A percentile compares a stretch with the other conserved stretches of the same genome.
Conservation (phyloP, 192 early-diverging fungal species). For the Rhizoclosmatium sp. region DNA sequence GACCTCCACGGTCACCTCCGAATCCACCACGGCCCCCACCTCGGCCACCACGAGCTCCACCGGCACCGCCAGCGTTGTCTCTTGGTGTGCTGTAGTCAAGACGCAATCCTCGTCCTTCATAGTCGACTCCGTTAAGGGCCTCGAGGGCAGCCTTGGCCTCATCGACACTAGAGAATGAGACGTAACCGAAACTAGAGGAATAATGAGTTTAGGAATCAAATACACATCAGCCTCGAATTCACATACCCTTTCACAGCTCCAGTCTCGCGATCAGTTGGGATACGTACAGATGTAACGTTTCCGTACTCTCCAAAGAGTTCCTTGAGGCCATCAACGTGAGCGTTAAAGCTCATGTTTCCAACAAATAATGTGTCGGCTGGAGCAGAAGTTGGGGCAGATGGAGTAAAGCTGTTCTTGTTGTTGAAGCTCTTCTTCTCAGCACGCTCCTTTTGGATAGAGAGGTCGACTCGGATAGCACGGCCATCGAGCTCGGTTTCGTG, state of each 20-base stretch:
- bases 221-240: neutral
- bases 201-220: neutral
- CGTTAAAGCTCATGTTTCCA: slow-evolving; percentile 79
- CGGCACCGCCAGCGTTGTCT: slow-evolving; percentile 44
- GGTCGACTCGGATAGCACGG: slow-evolving; percentile 80
- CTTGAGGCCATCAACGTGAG: slow-evolving; percentile 70
- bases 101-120: slow-evolving; percentile 84
- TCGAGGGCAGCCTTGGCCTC: slow-evolving; percentile 65
- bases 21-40: slow-evolving; percentile 50
- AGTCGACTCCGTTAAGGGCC: slow-evolving; percentile 77
- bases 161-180: slow-evolving; percentile 55
- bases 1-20: slow-evolving; percentile 56
- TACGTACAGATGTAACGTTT: slow-evolving; percentile 63
- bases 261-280: slow-evolving; percentile 79
- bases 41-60: slow-evolving; percentile 57
- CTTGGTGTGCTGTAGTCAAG: slow-evolving; percentile 78
- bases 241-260: slow-evolving; percentile 72
- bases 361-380: slow-evolving; percentile 81
- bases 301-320: slow-evolving; percentile 66
- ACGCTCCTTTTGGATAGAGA: slow-evolving; percentile 56
- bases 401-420: slow-evolving; percentile 19
- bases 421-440: slow-evolving; percentile 52
- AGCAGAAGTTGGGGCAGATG: slow-evolving; percentile 54
- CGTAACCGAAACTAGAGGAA: slow-evolving; percentile 53
- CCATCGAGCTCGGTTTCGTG: slow-evolving; percentile 78